phyloP scores from a whole-genome alignment of 176 grass and related monocot genomes.

The Ampelocalamus luodianensis region DNA sequence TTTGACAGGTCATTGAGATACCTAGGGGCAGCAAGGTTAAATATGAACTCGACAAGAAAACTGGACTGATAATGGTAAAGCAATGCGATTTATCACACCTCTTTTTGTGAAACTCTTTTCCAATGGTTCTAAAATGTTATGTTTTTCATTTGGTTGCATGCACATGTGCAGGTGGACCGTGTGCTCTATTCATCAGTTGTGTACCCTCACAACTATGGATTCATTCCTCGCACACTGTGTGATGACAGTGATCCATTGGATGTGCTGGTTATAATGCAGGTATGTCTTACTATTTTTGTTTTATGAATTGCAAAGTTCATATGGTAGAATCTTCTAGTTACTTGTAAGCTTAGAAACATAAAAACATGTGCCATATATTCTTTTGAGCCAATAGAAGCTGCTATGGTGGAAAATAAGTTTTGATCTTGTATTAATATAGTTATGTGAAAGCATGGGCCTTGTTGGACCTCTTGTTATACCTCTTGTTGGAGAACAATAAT shows the following conservation, averaged over 20 bases:
- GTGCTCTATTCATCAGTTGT: conserved; percentile 96
- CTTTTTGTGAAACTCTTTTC: neutral
- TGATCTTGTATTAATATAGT: neutral
- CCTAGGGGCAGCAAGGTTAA: conserved; percentile 95
- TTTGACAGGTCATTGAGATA: conserved; percentile 84
- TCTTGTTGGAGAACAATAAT: neutral
- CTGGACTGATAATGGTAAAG: conserved; percentile 85
- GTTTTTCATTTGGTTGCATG: conserved; percentile 15
- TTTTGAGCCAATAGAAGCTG: neutral
- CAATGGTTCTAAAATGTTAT: neutral
- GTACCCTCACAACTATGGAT: conserved; percentile 98
- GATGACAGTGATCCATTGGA: conserved; percentile 97
- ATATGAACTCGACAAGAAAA: conserved; percentile 99
- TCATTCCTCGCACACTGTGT: conserved; percentile 96
- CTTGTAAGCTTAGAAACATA: neutral
- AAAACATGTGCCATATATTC: neutral
- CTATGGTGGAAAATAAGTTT: neutral
- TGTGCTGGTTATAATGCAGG: conserved; percentile 99
- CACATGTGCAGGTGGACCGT: conserved; percentile 69
- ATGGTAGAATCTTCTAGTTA: neutral
- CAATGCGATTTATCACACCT: neutral
- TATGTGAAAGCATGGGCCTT: no score
- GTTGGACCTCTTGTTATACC: no score
- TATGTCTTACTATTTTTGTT: conserved; percentile 31
- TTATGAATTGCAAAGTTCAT: neutral